These are phyloP conservation scores for Fibroporia radiculosa DNA, from an alignment of 768 basidiomycete genomes.

Conservation along the genomic window DNA sequence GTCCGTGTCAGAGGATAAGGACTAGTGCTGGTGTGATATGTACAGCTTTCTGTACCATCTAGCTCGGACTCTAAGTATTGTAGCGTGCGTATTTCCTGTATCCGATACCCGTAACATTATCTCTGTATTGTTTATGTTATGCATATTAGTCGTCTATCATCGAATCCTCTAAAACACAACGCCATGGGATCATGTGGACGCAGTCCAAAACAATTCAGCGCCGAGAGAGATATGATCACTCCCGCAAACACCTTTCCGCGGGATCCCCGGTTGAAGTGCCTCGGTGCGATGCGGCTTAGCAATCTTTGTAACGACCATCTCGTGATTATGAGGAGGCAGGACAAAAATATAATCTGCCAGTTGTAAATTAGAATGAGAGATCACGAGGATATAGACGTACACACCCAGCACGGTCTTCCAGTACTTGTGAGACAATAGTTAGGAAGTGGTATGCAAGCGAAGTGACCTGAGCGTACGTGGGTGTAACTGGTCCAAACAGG, in stretches of 20 bases:
- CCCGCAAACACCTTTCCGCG: conserved; percentile 70
- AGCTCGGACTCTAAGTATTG: too few species aligned
- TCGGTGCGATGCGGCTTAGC: conserved; percentile 52
- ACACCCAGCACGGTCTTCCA: conserved; percentile 79
- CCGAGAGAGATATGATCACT: conserved; percentile 84
- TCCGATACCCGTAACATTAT: too few species aligned
- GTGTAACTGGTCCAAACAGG: conserved; percentile 89
- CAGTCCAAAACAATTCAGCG: conserved; percentile 50
- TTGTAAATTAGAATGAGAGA: conserved; percentile 5
- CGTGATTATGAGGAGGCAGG: conserved; percentile 33
- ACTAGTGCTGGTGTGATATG: too few species aligned
- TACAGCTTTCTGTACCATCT: too few species aligned
- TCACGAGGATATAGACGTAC: conserved; percentile 4
- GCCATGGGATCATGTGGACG: too few species aligned
- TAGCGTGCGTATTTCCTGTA: conserved; percentile 9
- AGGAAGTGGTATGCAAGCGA: neutral
- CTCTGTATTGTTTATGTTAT: neutral
- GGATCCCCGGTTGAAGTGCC: conserved; percentile 66
- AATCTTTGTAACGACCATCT: conserved; percentile 39
- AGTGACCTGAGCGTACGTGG: conserved; percentile 13
- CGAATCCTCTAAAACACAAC: neutral
- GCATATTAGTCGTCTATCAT: neutral
- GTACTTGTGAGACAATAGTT: conserved; percentile 35
- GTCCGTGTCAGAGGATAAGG: too few species aligned
- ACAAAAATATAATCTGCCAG: conserved; percentile 85